Conservation (phyloP, 208 protist species). For the Leishmania major region DNA sequence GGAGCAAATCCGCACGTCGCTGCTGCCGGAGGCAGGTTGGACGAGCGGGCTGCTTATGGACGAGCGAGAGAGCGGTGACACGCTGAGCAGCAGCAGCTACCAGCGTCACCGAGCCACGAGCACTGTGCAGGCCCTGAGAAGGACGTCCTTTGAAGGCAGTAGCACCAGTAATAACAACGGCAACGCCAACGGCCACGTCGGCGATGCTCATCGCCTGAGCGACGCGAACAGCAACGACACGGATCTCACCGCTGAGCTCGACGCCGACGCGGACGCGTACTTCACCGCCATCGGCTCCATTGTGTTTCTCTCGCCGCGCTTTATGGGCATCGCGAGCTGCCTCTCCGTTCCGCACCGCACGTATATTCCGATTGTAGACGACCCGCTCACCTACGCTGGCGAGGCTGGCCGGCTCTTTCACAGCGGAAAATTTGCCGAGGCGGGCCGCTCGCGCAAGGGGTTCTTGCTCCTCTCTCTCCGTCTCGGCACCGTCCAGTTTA, state of each 20-base stretch:
- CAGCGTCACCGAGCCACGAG: neutral
- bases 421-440: slow-evolving; percentile 58
- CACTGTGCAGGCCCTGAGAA: neutral
- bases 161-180: neutral
- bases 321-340: slow-evolving; percentile 75
- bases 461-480: slow-evolving; percentile 75
- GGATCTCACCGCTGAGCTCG: slow-evolving; percentile 15
- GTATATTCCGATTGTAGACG: slow-evolving; percentile 73
- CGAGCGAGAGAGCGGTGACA: slow-evolving; percentile 20
- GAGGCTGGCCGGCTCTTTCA: slow-evolving; percentile 53
- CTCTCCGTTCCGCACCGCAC: slow-evolving; percentile 79
- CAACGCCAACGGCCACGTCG: neutral
- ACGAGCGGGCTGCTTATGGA: slow-evolving; percentile 79
- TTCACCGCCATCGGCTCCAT: slow-evolving; percentile 78
- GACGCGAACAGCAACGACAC: slow-evolving; percentile 10
- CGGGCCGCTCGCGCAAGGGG: slow-evolving; percentile 70
- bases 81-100: slow-evolving; percentile 14
- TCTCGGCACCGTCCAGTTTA: slow-evolving; percentile 64
- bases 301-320: slow-evolving; percentile 74
- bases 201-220: slow-evolving; percentile 1
- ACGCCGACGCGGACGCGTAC: slow-evolving; percentile 22
- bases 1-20: slow-evolving; percentile 31
- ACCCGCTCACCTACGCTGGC: slow-evolving; percentile 77
- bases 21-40: slow-evolving; percentile 81
- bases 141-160: neutral